Evolutionary conservation across 192 early-diverging fungal genomes (phyloP), one percentile per base, ranked within the genome.

Genomic region (Backusella australiensis): DNA sequence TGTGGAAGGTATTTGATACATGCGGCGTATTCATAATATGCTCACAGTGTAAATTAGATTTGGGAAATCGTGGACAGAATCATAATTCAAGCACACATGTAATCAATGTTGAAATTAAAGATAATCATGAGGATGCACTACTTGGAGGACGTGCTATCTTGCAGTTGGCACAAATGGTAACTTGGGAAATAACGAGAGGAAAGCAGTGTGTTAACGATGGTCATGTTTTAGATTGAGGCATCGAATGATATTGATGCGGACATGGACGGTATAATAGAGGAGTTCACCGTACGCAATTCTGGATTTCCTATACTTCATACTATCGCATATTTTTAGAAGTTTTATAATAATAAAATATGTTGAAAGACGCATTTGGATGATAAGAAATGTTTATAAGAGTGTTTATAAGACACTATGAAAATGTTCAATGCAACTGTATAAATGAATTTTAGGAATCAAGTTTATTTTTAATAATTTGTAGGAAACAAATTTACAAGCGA

Each of bases 61-160:
- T 98, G 59, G 74, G 90, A 21, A 88, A 87, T 39, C 89, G 95
- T 23, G 90, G 91, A 2, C 90, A 92, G 26, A 69, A 86, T 3
- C 81, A 88, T 36, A 95, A 89, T 72, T 80, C 82, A 59, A 92
- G 92, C 1, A 92, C 96, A 0, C 97, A 99, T 86, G 90, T 99
- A 2, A 92, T 99, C 72, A 99, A 99, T 74, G 89, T 99, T 4
- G 97, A 98, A 38, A 99, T 98, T 77, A 93, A 93, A 75, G 97
- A 99, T 81, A 99, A 96, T 83, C 92, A 94, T 53, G 89, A 93
- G 76, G 95, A 97, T 75, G 96, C 97, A 0, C 78, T 86, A 21
- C 77, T 95, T 0, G 97, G 97, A 4, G 97, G 93, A 8, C 86
- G 91, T 75, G 90, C 93, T 32, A 96, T 99, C 41, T 76, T 95